Evolutionary conservation across 306 rosid species (phyloP), one percentile per base, ranked within the genome.

Genomic region (Cucurbita maxima): DNA sequence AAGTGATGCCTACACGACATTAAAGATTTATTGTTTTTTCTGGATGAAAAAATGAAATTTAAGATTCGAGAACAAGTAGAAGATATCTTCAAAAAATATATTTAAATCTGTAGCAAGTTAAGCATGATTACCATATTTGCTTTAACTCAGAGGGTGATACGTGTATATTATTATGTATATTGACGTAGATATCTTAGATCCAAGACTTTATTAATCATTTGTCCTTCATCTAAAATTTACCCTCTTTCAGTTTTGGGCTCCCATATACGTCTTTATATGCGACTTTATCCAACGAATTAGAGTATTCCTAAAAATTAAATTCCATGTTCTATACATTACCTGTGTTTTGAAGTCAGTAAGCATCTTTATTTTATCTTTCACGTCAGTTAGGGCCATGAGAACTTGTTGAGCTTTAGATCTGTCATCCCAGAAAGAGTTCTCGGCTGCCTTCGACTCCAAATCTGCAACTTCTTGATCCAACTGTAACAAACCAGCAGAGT

Each of bases 371-470:
- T 81, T 90, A 57, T 93, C 98, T 83, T 90, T 93, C 79, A 86
- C 86, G 72, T 93, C 97, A 58, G 92, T 83, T 72, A 90, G 79
- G 22, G 90, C 84, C 40, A 71, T 77, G 62, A 94, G 97, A 78
- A 80, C 84, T 80, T 87, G 81, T 79, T 93, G 97, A 81, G 98
- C 98, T 75, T 76, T 82, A 75, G 87, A 85, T 79, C 81, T 90
- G 78, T 93, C 77, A 68, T 90, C 96, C 98, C 98, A 93, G 73
- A 93, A 86, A 81, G 92, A 77, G 83, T 45, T 76, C 64, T 78
- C 88, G 16, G 92, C 76, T 20, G 97, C 94, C 82, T 87, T 83
- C 70, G 79, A 84, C 85, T 93, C 98, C 86, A 93, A 83, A 66
- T 78, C 84, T 74, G 83, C 82, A 71, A 86, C 75, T 72, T 93